A percentile compares a stretch with the other conserved stretches of the same genome.
Conservation (phyloP, 169 alveolate genomes). For the Plasmodium relictum region DNA sequence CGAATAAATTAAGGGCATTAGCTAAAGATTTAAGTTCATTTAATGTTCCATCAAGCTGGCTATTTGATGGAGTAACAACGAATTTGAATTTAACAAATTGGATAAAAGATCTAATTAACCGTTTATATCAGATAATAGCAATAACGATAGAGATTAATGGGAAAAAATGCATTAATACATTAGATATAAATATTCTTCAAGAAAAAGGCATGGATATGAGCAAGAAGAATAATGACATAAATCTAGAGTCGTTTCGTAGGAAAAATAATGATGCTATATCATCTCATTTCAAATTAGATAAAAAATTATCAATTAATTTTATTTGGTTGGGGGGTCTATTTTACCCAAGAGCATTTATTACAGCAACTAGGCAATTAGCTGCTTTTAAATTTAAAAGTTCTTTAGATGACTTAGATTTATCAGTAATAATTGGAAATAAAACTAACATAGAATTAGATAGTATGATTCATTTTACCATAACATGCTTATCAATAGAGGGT, state of each 20-base stretch:
- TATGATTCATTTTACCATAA: slow-evolving; percentile 82
- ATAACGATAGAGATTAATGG: slow-evolving; percentile 69
- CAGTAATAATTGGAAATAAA: slow-evolving; percentile 79
- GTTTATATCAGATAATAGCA: slow-evolving; percentile 71
- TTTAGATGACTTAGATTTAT: slow-evolving; percentile 89
- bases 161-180: not conserved
- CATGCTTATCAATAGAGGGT: slow-evolving; percentile 90
- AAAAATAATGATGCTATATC: slow-evolving; percentile 67
- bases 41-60: slow-evolving; percentile 75
- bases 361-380: slow-evolving; percentile 92
- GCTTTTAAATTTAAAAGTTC: slow-evolving; percentile 88
- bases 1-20: slow-evolving; percentile 73
- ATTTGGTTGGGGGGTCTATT: slow-evolving; percentile 92
- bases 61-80: slow-evolving; percentile 56
- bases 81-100: slow-evolving; percentile 65
- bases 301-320: slow-evolving; percentile 65
- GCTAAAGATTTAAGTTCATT: slow-evolving; percentile 68
- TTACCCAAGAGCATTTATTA: slow-evolving; percentile 93
- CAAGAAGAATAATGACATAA: slow-evolving; percentile 3
- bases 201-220: slow-evolving; percentile 4
- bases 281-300: slow-evolving; percentile 51
- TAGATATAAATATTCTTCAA: not conserved
- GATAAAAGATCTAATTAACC: slow-evolving; percentile 51
- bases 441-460: slow-evolving; percentile 78
- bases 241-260: slow-evolving; percentile 27